Percentiles rank a stretch among this genome's conserved stretches.
phyloP scores from a whole-genome alignment of 306 rosid genomes.

The Begonia loranthoides region DNA sequence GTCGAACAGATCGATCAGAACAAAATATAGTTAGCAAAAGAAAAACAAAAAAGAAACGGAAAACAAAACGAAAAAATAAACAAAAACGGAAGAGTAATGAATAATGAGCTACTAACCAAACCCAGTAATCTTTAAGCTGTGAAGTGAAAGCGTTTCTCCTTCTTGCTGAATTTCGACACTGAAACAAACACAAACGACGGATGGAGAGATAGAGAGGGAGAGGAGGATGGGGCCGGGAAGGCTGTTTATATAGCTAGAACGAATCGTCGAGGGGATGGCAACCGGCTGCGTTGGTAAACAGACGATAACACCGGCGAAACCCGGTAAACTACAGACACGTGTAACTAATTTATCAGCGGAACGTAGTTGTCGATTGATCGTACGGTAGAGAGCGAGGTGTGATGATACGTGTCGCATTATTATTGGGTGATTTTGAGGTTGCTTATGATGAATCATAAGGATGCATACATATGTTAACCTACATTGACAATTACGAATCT shows the following conservation, averaged over 20 bases:
- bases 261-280: constrained; percentile 20
- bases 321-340: constrained; percentile 20
- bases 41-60: neutral
- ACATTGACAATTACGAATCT: neutral
- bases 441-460: constrained; percentile 6
- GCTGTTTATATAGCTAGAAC: constrained; percentile 24
- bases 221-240: neutral
- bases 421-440: constrained; percentile 9
- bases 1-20: constrained; percentile 33
- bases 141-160: constrained; percentile 12
- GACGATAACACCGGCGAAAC: constrained; percentile 18
- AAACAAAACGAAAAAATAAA: neutral
- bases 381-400: constrained; percentile 11
- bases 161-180: constrained; percentile 9
- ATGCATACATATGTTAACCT: neutral
- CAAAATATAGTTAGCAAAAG: constrained; percentile 2
- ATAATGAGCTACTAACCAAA: constrained; percentile 38
- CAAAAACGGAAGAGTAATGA: neutral
- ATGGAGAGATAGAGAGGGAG: neutral
- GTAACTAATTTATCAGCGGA: neutral
- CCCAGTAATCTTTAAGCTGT: constrained; percentile 13
- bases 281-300: constrained; percentile 28
- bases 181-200: constrained; percentile 6
- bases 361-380: constrained; percentile 22
- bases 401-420: constrained; percentile 14